Percentiles rank a stretch among this genome's conserved stretches.
Evolutionary conservation across 1,139 yeast species (phyloP).

Genomic region (Nakaseomyces nivariensis): DNA sequence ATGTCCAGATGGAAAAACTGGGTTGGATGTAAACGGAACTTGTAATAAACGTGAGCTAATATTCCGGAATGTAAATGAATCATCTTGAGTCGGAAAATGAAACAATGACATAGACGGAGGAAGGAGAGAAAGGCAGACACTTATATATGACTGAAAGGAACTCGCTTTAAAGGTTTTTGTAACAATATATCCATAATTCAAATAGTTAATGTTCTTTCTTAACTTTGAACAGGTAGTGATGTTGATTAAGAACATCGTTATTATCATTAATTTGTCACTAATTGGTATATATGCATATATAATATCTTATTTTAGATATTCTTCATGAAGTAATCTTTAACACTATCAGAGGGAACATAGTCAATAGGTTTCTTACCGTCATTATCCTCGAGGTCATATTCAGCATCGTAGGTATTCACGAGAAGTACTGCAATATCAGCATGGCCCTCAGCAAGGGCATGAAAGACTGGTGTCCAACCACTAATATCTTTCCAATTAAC

Average conservation of each 20-base stretch:
- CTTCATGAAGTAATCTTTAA: conserved; percentile 35
- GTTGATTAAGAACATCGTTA: too few species aligned
- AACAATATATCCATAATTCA: too few species aligned
- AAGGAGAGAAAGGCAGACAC: too few species aligned
- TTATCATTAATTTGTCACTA: not conserved
- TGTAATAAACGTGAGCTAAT: conserved; percentile 56
- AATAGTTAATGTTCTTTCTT: too few species aligned
- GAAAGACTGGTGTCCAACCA: conserved; percentile 86
- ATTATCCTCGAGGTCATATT: conserved; percentile 36
- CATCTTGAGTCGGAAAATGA: conserved; percentile 15
- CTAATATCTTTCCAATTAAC: conserved; percentile 56
- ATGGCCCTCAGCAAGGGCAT: conserved; percentile 86
- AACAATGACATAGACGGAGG: too few species aligned
- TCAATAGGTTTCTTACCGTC: conserved; percentile 52
- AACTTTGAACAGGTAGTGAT: too few species aligned
- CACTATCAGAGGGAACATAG: conserved; percentile 55
- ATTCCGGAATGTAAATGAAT: conserved; percentile 61
- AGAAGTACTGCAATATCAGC: conserved; percentile 63
- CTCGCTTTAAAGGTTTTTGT: too few species aligned
- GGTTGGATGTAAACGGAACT: conserved; percentile 59
- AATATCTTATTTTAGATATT: conserved; percentile 7
- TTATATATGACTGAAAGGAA: too few species aligned
- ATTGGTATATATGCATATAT: not conserved
- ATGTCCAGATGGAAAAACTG: conserved; percentile 23
- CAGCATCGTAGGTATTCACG: conserved; percentile 56